A percentile compares a stretch with the other conserved stretches of the same genome.
Evolutionary conservation across 495 filamentous ascomycete species (phyloP).

Genomic region (Aspergillus carlsbadensis): DNA sequence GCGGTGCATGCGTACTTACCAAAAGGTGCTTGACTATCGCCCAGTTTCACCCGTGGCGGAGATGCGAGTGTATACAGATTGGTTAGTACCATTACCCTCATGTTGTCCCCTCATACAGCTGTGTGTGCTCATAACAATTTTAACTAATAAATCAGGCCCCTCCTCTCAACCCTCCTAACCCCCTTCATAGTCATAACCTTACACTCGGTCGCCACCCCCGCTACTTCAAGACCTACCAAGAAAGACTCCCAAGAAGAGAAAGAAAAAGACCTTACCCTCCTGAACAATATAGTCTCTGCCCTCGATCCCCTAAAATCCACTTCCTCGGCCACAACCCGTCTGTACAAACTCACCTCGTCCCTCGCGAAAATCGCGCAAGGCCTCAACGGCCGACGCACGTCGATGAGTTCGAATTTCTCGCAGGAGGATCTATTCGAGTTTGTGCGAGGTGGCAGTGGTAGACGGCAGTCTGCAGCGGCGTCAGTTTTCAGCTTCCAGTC

Average conservation of each 20-base stretch:
- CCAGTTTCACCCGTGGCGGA: no score
- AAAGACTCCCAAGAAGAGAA: not conserved
- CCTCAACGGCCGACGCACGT: not conserved
- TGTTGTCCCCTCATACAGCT: no score
- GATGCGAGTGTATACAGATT: not conserved
- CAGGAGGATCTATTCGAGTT: not conserved
- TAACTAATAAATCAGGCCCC: no score
- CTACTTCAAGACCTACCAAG: no score
- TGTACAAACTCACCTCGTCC: not conserved
- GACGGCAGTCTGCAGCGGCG: not conserved
- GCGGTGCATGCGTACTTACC: not conserved
- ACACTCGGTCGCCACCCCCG: not conserved
- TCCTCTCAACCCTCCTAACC: not conserved
- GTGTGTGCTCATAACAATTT: no score
- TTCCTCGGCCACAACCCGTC: not conserved
- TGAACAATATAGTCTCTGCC: not conserved
- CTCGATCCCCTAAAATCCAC: not conserved
- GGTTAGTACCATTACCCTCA: no score
- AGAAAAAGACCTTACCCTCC: not conserved
- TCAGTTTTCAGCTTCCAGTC: not conserved
- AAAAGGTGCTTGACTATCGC: no score
- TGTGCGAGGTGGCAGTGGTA: not conserved
- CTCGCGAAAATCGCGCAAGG: not conserved
- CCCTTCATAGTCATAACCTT: not conserved
- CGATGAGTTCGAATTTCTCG: not conserved